Base-by-base conservation (phyloP, 2,329 filamentous ascomycete genomes). In the Escovopsis sp. region DNA sequence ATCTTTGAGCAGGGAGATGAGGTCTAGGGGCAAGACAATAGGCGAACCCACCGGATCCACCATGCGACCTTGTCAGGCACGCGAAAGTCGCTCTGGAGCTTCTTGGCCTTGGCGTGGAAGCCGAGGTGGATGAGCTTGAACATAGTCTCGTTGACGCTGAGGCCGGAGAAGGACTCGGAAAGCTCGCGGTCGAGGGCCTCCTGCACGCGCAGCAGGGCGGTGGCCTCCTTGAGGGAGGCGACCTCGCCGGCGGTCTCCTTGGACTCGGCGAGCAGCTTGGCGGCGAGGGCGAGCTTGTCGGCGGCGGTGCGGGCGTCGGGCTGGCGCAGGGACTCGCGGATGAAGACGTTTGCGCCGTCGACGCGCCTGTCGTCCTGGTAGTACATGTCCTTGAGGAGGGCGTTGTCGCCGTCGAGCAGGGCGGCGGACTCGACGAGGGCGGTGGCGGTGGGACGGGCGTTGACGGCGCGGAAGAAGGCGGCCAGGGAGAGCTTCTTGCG, bases 341-440 rank as follows among this genome's bases (percentile, higher is more conserved):
- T 64, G 39, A 96, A 81, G 2, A 98, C 75, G 39, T 85, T 81
- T 0, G 88, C 82, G 3, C 90, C 86, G 44, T 96, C 90, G 5
- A 86, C 64, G 4, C 87, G 75, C 5, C 88, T 76, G 53, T 98
- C 90, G 48, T 96, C 90, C 59, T 96, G 90, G 54, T 98, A 98
- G 61, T 90, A 98, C 4, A 98, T 65, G 51, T 96, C 90, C 50
- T 96, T 98, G 18, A 98, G 72, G 16, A 98, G 58, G 1, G 72
- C 69, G 47, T 93, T 86, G 48, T 93, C 80, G 15, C 59, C 62
- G 34, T 83, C 75, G 34, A 70, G 66, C 31, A 60, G 52, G 0
- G 90, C 88, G 0, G 79, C 79, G 2, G 85, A 72, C 56, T 98
- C 90, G 17, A 98, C 83, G 10, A 98, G 70, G 0, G 90, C 84